Conservation (phyloP, 2,329 filamentous ascomycete species). For the Leptosphaerulina australis region DNA sequence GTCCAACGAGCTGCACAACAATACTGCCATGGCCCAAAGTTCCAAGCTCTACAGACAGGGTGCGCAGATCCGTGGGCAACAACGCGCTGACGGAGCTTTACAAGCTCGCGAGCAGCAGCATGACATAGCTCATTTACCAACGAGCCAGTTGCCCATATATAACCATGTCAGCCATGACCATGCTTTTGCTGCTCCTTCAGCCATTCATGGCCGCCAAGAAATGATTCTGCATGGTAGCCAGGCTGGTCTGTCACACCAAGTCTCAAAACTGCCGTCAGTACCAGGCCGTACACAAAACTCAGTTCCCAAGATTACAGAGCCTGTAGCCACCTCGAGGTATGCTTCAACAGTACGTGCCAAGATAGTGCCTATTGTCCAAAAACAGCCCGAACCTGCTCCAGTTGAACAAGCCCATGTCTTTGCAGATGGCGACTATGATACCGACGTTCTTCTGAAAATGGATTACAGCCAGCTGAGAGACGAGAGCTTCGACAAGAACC, state of each 20-base stretch:
- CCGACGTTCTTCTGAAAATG: constrained; percentile 53
- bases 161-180: constrained; percentile 12
- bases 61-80: constrained; percentile 28
- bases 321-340: constrained; percentile 3
- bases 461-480: constrained; percentile 56
- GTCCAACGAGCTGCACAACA: background rate
- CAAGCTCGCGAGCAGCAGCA: constrained; percentile 11
- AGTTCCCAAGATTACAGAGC: constrained; percentile 1
- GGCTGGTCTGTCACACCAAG: constrained; percentile 5
- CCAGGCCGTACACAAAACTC: constrained; percentile 1
- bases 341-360: constrained; percentile 8
- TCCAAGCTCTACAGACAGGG: constrained; percentile 22
- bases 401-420: constrained; percentile 13
- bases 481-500: constrained; percentile 56
- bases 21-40: background rate
- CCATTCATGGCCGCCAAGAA: background rate
- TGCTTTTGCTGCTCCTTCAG: background rate
- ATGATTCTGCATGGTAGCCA: background rate
- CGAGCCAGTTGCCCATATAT: constrained; percentile 22
- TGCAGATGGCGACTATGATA: constrained; percentile 54
- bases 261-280: background rate
- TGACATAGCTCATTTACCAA: background rate
- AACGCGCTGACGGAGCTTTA: constrained; percentile 18
- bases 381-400: constrained; percentile 11
- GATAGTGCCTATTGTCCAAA: constrained; percentile 14